Evolutionary conservation across 2,329 filamentous ascomycete species (phyloP).

Genomic region (Blastomyces parvus): DNA sequence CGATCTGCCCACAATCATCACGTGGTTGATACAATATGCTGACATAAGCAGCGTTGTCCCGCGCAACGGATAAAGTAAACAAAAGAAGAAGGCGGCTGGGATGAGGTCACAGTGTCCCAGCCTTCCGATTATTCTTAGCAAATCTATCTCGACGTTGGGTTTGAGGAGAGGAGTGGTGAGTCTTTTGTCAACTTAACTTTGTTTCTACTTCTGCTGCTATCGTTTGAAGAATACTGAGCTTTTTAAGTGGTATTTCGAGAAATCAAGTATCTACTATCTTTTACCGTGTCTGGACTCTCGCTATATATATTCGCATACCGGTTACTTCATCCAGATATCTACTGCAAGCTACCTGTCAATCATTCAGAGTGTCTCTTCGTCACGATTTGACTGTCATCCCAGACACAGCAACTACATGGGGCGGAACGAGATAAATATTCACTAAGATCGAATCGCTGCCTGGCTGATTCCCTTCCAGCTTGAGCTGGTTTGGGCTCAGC

Average conservation of each 20-base stretch:
- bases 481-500: constrained; percentile 6
- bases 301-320: not conserved
- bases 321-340: not conserved
- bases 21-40: too few species aligned
- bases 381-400: not conserved
- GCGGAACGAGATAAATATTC: not conserved
- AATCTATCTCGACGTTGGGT: too few species aligned
- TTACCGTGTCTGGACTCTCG: not conserved
- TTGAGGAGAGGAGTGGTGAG: not conserved
- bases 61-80: too few species aligned
- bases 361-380: not conserved
- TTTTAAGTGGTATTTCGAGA: too few species aligned
- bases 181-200: too few species aligned
- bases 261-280: not conserved
- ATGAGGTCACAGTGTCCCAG: not conserved
- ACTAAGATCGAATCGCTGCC: not conserved
- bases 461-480: constrained; percentile 1
- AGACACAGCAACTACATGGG: not conserved
- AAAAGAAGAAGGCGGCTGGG: not conserved
- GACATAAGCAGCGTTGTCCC: too few species aligned
- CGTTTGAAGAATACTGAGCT: too few species aligned
- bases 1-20: too few species aligned
- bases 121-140: not conserved
- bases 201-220: too few species aligned
- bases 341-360: not conserved